Percentiles rank a stretch among this genome's conserved stretches.
These are phyloP conservation scores for Lophiotrema nucula DNA, from an alignment of 495 filamentous ascomycete species.

Conservation along the genomic window DNA sequence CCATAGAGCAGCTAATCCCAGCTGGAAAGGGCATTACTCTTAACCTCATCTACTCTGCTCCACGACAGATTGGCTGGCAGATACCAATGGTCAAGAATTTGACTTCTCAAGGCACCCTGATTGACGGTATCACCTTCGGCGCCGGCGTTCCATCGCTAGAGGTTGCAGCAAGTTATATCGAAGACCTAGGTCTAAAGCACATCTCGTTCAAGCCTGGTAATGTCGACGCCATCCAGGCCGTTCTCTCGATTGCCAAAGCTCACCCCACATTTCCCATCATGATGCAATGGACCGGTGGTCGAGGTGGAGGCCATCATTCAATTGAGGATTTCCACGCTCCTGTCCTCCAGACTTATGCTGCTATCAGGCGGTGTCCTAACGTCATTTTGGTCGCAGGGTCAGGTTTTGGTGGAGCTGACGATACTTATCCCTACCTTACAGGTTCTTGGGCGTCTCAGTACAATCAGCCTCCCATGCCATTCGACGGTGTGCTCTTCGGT, in stretches of 20 bases:
- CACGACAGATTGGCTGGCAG: slow-evolving; percentile 43
- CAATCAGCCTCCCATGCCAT: slow-evolving; percentile 49
- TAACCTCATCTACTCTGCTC: slow-evolving; percentile 47
- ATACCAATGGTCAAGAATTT: slow-evolving; percentile 38
- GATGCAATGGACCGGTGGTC: slow-evolving; percentile 54
- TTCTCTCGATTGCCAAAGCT: slow-evolving; percentile 49
- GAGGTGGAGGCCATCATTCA: slow-evolving; percentile 54
- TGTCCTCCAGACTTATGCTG: slow-evolving; percentile 47
- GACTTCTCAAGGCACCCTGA: slow-evolving; percentile 34
- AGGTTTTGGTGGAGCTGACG: slow-evolving; percentile 50
- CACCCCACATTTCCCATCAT: slow-evolving; percentile 50
- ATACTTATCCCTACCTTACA: slow-evolving; percentile 50
- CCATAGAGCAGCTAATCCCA: slow-evolving; percentile 35
- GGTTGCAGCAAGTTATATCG: slow-evolving; percentile 50
- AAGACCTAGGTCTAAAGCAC: slow-evolving; percentile 49
- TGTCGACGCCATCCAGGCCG: slow-evolving; percentile 47
- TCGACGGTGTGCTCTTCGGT: slow-evolving; percentile 51
- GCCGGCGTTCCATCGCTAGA: slow-evolving; percentile 53
- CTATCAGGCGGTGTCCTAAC: slow-evolving; percentile 48
- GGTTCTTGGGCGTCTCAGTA: slow-evolving; percentile 47
- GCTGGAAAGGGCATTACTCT: slow-evolving; percentile 42
- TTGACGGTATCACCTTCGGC: slow-evolving; percentile 49
- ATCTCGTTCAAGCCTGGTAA: slow-evolving; percentile 54
- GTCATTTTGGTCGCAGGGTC: slow-evolving; percentile 52
- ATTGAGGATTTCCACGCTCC: slow-evolving; percentile 54